These are phyloP conservation scores for Eustoma russellianum DNA, from an alignment of 257 asterid genomes.

Conservation along the genomic window DNA sequence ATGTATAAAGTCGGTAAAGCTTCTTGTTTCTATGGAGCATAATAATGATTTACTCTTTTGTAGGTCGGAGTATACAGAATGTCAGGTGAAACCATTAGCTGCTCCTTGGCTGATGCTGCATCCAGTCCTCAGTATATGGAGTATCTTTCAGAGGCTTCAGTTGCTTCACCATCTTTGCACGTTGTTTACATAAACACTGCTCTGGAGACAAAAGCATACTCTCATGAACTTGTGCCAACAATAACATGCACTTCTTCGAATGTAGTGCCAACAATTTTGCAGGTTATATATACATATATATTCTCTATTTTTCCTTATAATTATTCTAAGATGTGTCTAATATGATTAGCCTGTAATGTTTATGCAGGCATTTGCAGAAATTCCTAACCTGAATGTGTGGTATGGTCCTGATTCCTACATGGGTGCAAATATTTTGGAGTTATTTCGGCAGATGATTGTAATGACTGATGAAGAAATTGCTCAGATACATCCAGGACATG, in stretches of 20 bases:
- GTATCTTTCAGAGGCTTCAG: constrained; percentile 63
- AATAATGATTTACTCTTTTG: background rate
- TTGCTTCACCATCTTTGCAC: constrained; percentile 85
- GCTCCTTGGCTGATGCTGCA: constrained; percentile 98
- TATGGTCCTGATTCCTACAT: constrained; percentile 97
- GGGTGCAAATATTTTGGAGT: constrained; percentile 92
- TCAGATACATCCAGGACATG: constrained; percentile 69
- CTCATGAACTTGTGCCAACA: constrained; percentile 96
- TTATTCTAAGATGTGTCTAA: constrained; percentile 1
- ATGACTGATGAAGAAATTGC: constrained; percentile 95
- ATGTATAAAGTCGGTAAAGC: too few relatives aligned
- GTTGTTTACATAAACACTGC: constrained; percentile 92
- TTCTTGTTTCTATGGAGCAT: background rate
- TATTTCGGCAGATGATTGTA: constrained; percentile 68
- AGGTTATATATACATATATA: constrained; percentile 54
- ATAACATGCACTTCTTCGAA: constrained; percentile 97
- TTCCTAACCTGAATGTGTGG: constrained; percentile 63
- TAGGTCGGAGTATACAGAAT: constrained; percentile 95
- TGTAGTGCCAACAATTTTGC: constrained; percentile 81
- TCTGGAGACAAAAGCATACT: constrained; percentile 82
- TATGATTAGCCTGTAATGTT: constrained; percentile 2
- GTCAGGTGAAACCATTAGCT: constrained; percentile 79
- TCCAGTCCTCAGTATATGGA: constrained; percentile 81
- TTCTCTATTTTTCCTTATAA: background rate
- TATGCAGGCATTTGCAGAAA: constrained; percentile 76